These are phyloP conservation scores for Brassica nigra DNA, from an alignment of 345 rosid genomes.

Conservation along the genomic window DNA sequence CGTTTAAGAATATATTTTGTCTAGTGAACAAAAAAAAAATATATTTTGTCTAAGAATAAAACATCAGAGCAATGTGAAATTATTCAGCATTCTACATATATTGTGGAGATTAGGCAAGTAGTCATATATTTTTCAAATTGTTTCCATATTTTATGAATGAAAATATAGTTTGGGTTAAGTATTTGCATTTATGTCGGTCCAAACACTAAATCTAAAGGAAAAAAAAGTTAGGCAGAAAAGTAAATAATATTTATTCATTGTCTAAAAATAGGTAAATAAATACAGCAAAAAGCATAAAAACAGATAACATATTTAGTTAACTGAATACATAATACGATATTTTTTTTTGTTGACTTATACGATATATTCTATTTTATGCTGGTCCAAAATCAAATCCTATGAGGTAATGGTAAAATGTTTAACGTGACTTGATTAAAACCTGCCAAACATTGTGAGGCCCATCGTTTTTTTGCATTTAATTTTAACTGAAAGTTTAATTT, in stretches of 20 bases:
- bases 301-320: not conserved
- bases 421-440: conserved; percentile 11
- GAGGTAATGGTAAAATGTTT: conserved; percentile 16
- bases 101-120: not conserved
- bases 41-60: no score
- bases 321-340: not conserved
- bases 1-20: no score
- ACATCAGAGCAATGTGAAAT: not conserved
- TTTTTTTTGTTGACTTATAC: not conserved
- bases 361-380: not conserved
- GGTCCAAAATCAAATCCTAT: conserved; percentile 13
- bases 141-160: not conserved
- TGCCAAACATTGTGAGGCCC: conserved; percentile 36
- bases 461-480: conserved; percentile 20
- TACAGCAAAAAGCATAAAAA: not conserved
- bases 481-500: conserved; percentile 22
- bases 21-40: no score
- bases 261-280: not conserved
- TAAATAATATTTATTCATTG: not conserved
- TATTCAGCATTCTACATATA: not conserved
- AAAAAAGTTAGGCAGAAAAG: not conserved
- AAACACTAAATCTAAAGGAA: not conserved
- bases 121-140: not conserved
- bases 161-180: not conserved
- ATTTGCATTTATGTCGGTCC: not conserved